Conservation (phyloP, 129 eudicot genomes). For the Solidago caesia region DNA sequence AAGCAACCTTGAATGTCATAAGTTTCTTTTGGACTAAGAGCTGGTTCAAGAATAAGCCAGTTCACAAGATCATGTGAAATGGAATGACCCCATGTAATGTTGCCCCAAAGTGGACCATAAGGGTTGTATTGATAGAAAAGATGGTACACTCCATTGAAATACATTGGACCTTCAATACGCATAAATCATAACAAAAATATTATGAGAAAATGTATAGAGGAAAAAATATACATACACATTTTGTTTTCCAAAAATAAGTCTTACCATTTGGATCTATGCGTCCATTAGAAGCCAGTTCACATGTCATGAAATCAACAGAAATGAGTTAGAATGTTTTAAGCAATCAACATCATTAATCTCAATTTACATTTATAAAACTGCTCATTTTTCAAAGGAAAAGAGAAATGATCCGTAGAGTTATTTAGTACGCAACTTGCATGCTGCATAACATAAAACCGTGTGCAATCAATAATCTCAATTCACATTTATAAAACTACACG, state of each 20-base stretch:
- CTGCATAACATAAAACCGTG: no score
- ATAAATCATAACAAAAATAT: neutral
- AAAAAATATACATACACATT: neutral
- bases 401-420: no score
- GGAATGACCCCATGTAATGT: conserved; percentile 70
- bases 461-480: no score
- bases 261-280: conserved; percentile 72
- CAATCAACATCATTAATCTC: no score
- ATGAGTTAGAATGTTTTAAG: neutral
- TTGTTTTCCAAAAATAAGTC: neutral
- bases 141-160: conserved; percentile 65
- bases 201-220: conserved; percentile 2
- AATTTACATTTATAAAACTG: no score
- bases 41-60: conserved; percentile 50
- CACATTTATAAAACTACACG: no score
- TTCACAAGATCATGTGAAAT: conserved; percentile 58
- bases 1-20: conserved; percentile 56
- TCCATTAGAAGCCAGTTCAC: conserved; percentile 20
- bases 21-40: conserved; percentile 44
- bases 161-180: conserved; percentile 51
- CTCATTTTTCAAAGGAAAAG: no score
- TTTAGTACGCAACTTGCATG: no score
- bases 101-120: conserved; percentile 50
- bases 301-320: conserved; percentile 10
- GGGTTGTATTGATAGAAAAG: conserved; percentile 81